Evolutionary conservation across 805 yeast species (phyloP), one percentile per base, ranked within the genome.

Genomic region (Metschnikowia vanudenii): DNA sequence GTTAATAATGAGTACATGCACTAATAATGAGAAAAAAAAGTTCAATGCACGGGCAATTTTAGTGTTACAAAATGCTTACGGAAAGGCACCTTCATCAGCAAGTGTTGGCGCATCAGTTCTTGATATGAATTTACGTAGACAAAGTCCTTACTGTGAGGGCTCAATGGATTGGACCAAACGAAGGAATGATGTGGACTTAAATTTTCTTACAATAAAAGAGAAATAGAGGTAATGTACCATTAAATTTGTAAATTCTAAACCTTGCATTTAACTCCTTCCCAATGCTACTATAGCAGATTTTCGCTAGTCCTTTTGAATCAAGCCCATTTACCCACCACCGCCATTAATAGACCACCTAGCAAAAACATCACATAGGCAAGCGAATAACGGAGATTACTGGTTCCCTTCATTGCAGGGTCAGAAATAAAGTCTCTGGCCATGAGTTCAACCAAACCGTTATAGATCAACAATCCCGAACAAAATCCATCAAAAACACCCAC

Each of bases 331-430:
- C 90, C 92, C 49, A 85, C 68, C 28, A 85, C 64, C 2, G 91
- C 89, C 92, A 86, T 86, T 31, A 84, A 58, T 11, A 85, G 89
- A n/a, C 86, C 83, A 54, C 91, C 91, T 52, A 73, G 61, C 56
- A 80, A 76, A 78, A 79, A 79, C 33, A 74, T 68, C 43, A 74
- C 53, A 57, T 72, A 82, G 8, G 84, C 88, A 33, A 55, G 49
- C 12, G 80, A 43, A 78, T 78, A 78, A 47, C 67, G 78, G 49
- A 68, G 71, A 39, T 79, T 68, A 1, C 84, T 80, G 31, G 64
- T 67, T n/a, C 67, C 84, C 56, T 80, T 81, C 61, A 85, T 81
- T 54, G 80, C 84, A 74, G 78, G 84, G 74, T 60, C 74, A 78
- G 47, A 30, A 22, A 83, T 67, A 57, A 84, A 82, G 55, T 88